Conservation (phyloP, 2,329 filamentous ascomycete species). For the Pseudonectria foliicola region DNA sequence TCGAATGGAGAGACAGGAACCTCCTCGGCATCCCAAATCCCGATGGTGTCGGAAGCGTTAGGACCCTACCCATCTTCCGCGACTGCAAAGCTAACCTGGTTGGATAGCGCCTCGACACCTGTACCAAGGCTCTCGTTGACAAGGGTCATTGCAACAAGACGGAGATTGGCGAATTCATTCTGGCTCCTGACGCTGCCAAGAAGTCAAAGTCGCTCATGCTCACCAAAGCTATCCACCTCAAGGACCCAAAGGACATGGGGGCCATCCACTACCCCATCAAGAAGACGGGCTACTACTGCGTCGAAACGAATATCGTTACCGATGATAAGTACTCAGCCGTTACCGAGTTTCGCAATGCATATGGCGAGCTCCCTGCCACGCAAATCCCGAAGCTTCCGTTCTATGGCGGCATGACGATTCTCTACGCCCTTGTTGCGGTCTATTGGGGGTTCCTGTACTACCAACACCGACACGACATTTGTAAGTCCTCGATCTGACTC, state of each 20-base stretch:
- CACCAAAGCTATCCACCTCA: conserved; percentile 76
- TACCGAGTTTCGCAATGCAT: conserved; percentile 90
- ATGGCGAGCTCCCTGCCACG: conserved; percentile 88
- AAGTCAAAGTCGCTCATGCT: conserved; percentile 65
- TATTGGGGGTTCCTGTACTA: conserved; percentile 94
- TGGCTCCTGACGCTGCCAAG: conserved; percentile 67
- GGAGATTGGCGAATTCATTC: conserved; percentile 78
- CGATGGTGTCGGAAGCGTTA: conserved; percentile 47
- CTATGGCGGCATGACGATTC: conserved; percentile 87
- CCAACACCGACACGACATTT: conserved; percentile 86
- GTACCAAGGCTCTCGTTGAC: conserved; percentile 63
- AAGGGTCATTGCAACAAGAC: conserved; percentile 65
- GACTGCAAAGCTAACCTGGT: conserved; percentile 1
- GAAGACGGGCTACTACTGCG: conserved; percentile 94
- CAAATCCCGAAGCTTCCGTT: conserved; percentile 97
- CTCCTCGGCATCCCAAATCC: conserved; percentile 65
- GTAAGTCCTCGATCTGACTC: conserved; percentile 39
- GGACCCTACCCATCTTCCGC: conserved; percentile 10
- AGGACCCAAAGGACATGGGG: conserved; percentile 45
- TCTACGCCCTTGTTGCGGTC: conserved; percentile 79
- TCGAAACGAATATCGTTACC: conserved; percentile 68
- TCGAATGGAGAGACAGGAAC: conserved; percentile 84
- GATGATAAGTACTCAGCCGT: conserved; percentile 67
- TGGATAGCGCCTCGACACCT: conserved; percentile 50
- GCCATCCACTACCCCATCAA: conserved; percentile 76